Conservation (phyloP, 2,329 filamentous ascomycete genomes). For the Diplodia corticola region DNA sequence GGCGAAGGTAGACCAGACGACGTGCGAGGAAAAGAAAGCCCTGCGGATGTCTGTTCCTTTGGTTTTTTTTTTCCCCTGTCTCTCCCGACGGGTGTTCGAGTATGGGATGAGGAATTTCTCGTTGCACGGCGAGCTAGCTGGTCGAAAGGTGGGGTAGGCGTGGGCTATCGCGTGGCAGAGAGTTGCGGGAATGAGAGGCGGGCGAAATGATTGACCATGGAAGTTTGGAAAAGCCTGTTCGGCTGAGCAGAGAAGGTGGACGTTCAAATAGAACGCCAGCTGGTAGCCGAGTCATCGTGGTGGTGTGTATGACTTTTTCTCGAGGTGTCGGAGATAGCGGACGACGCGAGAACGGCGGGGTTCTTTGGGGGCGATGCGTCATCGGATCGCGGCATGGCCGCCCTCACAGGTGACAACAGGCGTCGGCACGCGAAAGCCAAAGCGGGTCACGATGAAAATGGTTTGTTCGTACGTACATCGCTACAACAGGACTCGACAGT, state of each 20-base stretch:
- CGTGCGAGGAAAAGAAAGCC: not conserved
- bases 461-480: not conserved
- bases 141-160: not conserved
- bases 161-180: not conserved
- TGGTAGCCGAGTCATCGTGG: not conserved
- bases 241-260: not conserved
- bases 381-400: slow-evolving; percentile 1
- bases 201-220: not conserved
- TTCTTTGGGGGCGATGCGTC: not conserved
- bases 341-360: slow-evolving; percentile 3
- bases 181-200: too few relatives aligned
- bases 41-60: too few relatives aligned
- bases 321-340: slow-evolving; percentile 17
- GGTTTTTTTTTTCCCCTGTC: not conserved
- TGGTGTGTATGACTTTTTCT: slow-evolving; percentile 1
- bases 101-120: not conserved
- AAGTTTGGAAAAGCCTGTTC: not conserved
- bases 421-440: not conserved
- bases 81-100: not conserved
- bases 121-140: not conserved
- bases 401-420: not conserved
- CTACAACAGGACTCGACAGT: not conserved
- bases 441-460: not conserved
- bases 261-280: not conserved
- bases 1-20: slow-evolving; percentile 25